Conservation (phyloP, 228 moss, liverwort and hornwort species). For the Sphagnum fallax region DNA sequence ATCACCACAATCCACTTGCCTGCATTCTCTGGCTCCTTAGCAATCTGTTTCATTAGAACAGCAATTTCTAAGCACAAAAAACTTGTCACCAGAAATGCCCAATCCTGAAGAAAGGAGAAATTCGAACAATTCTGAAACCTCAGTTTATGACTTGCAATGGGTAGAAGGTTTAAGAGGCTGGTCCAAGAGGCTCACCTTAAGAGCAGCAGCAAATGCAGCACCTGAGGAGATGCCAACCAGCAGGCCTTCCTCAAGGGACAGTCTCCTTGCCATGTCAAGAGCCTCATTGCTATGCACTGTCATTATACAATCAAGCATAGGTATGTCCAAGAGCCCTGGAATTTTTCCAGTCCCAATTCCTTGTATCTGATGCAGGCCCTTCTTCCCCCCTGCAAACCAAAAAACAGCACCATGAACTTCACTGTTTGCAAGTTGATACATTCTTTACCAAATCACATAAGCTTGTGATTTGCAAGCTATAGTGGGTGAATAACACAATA, state of each 20-base stretch:
- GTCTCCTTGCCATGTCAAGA: constrained; percentile 21
- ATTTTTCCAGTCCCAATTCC: constrained; percentile 68
- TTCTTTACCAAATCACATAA: too few species aligned
- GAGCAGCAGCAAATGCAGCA: constrained; percentile 30
- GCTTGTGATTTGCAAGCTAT: too few species aligned
- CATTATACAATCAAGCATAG: constrained; percentile 31
- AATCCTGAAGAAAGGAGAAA: too few species aligned
- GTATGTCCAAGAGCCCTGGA: constrained; percentile 37
- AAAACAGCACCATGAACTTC: neutral
- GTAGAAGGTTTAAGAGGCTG: neutral
- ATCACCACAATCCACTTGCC: constrained; percentile 65
- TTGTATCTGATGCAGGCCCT: constrained; percentile 61
- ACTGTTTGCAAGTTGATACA: too few species aligned
- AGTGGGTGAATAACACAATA: too few species aligned
- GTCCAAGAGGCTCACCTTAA: constrained; percentile 16
- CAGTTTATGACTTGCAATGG: constrained; percentile 14
- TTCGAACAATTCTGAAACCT: too few species aligned
- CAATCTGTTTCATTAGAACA: constrained; percentile 11
- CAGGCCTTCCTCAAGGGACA: constrained; percentile 44
- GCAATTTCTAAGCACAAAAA: too few species aligned
- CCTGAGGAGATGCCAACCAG: constrained; percentile 58
- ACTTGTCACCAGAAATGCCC: too few species aligned
- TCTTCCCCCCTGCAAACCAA: constrained; percentile 47
- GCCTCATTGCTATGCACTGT: constrained; percentile 26
- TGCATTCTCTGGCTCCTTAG: constrained; percentile 51